Conservation (phyloP, 768 basidiomycete genomes). For the Nidularia pulvinata region DNA sequence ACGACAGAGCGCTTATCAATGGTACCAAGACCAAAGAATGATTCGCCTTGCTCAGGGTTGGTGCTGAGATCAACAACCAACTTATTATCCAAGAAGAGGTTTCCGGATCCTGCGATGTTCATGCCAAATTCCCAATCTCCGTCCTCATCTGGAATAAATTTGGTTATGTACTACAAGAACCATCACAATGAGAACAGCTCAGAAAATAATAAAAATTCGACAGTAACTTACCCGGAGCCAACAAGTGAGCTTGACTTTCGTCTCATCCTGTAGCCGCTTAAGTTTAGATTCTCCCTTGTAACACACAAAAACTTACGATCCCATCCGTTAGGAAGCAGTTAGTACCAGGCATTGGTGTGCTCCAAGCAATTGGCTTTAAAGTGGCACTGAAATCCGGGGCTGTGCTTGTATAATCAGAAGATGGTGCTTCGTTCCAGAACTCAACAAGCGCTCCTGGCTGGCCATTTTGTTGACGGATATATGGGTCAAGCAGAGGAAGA, state of each 20-base stretch:
- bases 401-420: conserved; percentile 24
- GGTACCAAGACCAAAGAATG: conserved; percentile 44
- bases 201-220: no score
- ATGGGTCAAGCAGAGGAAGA: conserved; percentile 49
- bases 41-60: conserved; percentile 28
- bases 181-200: no score
- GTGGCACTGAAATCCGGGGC: conserved; percentile 17
- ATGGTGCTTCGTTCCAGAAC: conserved; percentile 47
- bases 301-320: conserved; percentile 23
- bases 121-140: conserved; percentile 51
- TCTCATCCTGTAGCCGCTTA: conserved; percentile 22
- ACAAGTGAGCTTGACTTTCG: conserved; percentile 38
- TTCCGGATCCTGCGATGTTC: conserved; percentile 39
- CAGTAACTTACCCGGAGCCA: conserved; percentile 33
- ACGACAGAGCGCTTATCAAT: conserved; percentile 31
- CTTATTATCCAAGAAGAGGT: conserved; percentile 50
- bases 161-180: conserved; percentile 30
- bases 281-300: background rate
- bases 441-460: conserved; percentile 34
- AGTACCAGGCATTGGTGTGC: conserved; percentile 29
- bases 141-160: conserved; percentile 49
- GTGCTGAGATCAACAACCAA: conserved; percentile 45
- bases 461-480: conserved; percentile 35
- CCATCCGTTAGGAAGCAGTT: conserved; percentile 40
- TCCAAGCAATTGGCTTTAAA: conserved; percentile 28